Evolutionary conservation across 2,329 filamentous ascomycete species (phyloP), one percentile per base, ranked within the genome.

Genomic region (Trichoderma aggressivum): DNA sequence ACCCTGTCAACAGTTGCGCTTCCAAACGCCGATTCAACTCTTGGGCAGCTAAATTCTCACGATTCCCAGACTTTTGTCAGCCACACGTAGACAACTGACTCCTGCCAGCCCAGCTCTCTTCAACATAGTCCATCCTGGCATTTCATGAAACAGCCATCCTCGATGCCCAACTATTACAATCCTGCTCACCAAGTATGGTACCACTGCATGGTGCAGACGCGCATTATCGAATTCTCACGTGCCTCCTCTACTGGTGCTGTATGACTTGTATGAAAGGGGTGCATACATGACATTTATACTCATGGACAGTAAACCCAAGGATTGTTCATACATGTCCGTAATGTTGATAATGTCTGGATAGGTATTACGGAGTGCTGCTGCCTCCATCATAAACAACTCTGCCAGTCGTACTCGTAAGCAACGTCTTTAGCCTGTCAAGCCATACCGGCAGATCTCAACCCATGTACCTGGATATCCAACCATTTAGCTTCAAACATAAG

Each of bases 191-290:
- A 30, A 36, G 53, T 4, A 47, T 34, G 36, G 64, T 67, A 43
- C 32, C 34, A 67, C 64, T 18, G 28, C n/a, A 47, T 67, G 8
- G 64, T 30, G 62, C 55, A 30, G 53, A 12, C 53, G 26, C 16
- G 64, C 64, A 67, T 59, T 24, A 34, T 67, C 47, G 12, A 28
- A 34, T 16, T 58, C 64, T 67, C 64, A 67, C 64, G 64, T 67
- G 64, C 55, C 36, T 34, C 34, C n/a, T 21, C 24, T 39, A 26
- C 11, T 36, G 5, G 14, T 39, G 63, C 11, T 18, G 50, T 18
- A 56, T n/a, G 50, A 26, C 34, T n/a, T 12, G 2, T 4, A 32
- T 18, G 26, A 43, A 50, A 32, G 18, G 8, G 58, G 30, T 4
- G 56, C 30, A 50, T 28, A 6, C 16, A 32, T 58, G 4, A 28